Conservation (phyloP, 495 filamentous ascomycete species). For the Hamigera avellanea region DNA sequence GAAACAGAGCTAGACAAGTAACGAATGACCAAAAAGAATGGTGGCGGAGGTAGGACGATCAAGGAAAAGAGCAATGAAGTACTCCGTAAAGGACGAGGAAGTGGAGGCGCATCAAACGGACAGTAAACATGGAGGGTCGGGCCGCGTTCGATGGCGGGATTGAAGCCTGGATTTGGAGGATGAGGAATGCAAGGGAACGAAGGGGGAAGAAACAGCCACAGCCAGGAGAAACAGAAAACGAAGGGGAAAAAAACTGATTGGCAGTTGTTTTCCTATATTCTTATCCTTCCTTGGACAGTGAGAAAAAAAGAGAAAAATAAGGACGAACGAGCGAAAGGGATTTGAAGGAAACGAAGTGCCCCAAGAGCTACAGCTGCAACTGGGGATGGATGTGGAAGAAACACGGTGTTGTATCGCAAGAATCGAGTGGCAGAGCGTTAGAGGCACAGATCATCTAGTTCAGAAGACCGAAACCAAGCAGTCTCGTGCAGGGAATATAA, state of each 20-base stretch:
- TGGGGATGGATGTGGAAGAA: no score
- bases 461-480: no score
- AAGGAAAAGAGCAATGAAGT: slow-evolving; percentile 6
- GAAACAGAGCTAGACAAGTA: slow-evolving; percentile 9
- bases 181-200: slow-evolving; percentile 4
- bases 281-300: no score
- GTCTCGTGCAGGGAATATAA: slow-evolving; percentile 6
- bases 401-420: no score
- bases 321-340: no score
- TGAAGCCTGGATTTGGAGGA: slow-evolving; percentile 2
- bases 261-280: no score
- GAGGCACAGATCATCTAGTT: no score
- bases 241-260: slow-evolving; percentile 3
- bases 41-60: not conserved
- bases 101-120: slow-evolving; percentile 8
- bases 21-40: slow-evolving; percentile 11
- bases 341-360: no score
- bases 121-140: slow-evolving; percentile 16
- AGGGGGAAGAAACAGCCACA: slow-evolving; percentile 7
- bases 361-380: no score
- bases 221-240: slow-evolving; percentile 6
- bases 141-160: slow-evolving; percentile 5
- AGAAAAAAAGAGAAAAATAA: slow-evolving; percentile 5
- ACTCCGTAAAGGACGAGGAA: slow-evolving; percentile 8
- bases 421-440: no score